Evolutionary conservation across 192 early-diverging fungal genomes (phyloP).

Genomic region (Kickxella alabastrina): DNA sequence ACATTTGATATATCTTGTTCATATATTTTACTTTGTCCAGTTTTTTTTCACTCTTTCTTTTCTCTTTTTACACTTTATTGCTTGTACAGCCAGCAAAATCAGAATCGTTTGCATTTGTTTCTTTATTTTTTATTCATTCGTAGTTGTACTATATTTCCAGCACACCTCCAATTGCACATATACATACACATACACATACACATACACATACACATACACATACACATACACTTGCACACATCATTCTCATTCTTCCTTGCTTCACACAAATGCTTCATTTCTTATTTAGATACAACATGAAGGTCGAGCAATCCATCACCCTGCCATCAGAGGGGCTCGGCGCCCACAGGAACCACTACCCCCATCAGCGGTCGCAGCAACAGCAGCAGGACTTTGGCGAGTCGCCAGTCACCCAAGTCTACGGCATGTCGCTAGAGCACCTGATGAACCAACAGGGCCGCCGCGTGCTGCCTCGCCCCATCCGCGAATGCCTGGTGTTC

Average conservation of each 20-base stretch:
- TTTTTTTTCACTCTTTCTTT: too few species aligned
- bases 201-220: too few species aligned
- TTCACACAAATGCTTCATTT: conserved; percentile 13
- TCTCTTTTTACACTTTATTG: too few species aligned
- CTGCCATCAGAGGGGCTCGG: conserved; percentile 21
- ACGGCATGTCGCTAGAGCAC: conserved; percentile 65
- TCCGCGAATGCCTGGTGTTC: conserved; percentile 67
- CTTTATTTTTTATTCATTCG: neutral
- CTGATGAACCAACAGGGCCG: conserved; percentile 58
- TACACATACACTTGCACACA: neutral
- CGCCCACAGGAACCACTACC: neutral
- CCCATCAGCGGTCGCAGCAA: neutral
- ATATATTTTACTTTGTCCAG: too few species aligned
- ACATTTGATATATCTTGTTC: too few species aligned
- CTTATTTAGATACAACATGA: conserved; percentile 25
- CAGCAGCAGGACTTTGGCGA: neutral
- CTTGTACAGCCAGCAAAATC: too few species aligned
- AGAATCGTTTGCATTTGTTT: neutral
- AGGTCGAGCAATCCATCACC: conserved; percentile 9
- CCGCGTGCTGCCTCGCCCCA: conserved; percentile 63
- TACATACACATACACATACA: too few species aligned
- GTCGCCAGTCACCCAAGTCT: conserved; percentile 32
- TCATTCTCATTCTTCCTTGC: neutral
- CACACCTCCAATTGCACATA: too few species aligned
- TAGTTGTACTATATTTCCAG: neutral